Evolutionary conservation across 1,284 basidiomycete genomes (phyloP).

Genomic region (Trametes pubescens): DNA sequence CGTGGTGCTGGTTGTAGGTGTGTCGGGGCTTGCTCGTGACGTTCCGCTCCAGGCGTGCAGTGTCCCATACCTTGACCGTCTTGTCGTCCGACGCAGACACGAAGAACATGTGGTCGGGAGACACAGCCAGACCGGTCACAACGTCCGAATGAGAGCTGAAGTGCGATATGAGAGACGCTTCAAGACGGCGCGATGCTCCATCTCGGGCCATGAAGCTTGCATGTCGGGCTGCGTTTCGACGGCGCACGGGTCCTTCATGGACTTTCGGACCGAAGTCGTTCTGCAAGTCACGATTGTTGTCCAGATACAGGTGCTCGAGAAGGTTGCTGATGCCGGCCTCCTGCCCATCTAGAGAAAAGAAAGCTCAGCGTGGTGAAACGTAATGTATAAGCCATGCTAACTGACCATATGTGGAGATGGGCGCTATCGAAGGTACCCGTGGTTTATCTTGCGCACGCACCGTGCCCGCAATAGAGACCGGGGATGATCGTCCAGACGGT

Average conservation of each 20-base stretch:
- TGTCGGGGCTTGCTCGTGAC: slow-evolving; percentile 81
- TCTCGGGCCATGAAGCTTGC: slow-evolving; percentile 65
- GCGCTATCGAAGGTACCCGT: slow-evolving; percentile 52
- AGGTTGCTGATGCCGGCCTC: slow-evolving; percentile 88
- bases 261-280: slow-evolving; percentile 91
- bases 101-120: slow-evolving; percentile 96
- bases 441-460: slow-evolving; percentile 55
- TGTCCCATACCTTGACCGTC: slow-evolving; percentile 87
- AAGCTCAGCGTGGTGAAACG: not conserved
- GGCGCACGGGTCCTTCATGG: slow-evolving; percentile 79
- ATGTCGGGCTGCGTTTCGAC: slow-evolving; percentile 75
- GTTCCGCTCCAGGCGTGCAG: slow-evolving; percentile 80
- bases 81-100: slow-evolving; percentile 89
- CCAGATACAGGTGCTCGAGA: slow-evolving; percentile 89
- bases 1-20: slow-evolving; percentile 82
- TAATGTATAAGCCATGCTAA: no score
- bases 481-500: slow-evolving; percentile 74
- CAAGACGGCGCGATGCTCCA: slow-evolving; percentile 61
- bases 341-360: slow-evolving; percentile 69
- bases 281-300: slow-evolving; percentile 84
- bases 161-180: slow-evolving; percentile 85
- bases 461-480: slow-evolving; percentile 64
- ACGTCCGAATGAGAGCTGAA: slow-evolving; percentile 85
- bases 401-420: slow-evolving; percentile 78
- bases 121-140: slow-evolving; percentile 85